Base-by-base conservation (phyloP, 2,329 filamentous ascomycete species). In the Apiospora phragmitis region DNA sequence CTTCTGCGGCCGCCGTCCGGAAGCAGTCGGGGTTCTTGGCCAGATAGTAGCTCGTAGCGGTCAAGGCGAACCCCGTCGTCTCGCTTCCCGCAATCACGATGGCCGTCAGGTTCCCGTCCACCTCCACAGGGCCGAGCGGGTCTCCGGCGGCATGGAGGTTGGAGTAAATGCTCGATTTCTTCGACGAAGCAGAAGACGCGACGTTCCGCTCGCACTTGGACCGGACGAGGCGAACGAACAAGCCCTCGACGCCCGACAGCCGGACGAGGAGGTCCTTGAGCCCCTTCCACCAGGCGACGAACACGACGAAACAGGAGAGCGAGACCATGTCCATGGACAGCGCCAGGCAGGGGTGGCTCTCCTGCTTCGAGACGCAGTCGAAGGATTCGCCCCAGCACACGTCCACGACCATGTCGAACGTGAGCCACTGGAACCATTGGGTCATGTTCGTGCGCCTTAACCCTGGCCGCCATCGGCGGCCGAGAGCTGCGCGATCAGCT, bases 41-140 rank as follows among this genome's bases (percentile, higher is more conserved):
- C 11, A 85, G 74, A 12, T 80, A 74, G 67, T 79, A 85, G 0
- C 76, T 74, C 73, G 78, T 69, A 73, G 81, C 70, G 71, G 78
- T 74, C 11, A 85, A 75, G 0, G 81, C 75, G 0, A 83, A 84
- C 0, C 84, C 82, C 0, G 83, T 84, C 6, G 84, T 86, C 72
- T 86, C 84, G 3, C 80, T 82, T 3, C 85, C 84, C 14, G 83
- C 83, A 8, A 82, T 21, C 24, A 65, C 35, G 11, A 65, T 24
- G 2, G 35, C 59, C 59, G 38, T 41, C 38, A 41, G 38, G 38
- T 41, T 41, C 16, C 67, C 67, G 67, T 68, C 67, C 26, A 68
- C 29, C 29, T 68, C 67, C 11, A 8, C 26, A 51, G 18, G 21
- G 21, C 55, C 35, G 7, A 68, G 21, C 11, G 67, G 43, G 18